Base-by-base conservation (phyloP, 192 early-diverging fungal genomes). In the Paraglomus occultum region DNA sequence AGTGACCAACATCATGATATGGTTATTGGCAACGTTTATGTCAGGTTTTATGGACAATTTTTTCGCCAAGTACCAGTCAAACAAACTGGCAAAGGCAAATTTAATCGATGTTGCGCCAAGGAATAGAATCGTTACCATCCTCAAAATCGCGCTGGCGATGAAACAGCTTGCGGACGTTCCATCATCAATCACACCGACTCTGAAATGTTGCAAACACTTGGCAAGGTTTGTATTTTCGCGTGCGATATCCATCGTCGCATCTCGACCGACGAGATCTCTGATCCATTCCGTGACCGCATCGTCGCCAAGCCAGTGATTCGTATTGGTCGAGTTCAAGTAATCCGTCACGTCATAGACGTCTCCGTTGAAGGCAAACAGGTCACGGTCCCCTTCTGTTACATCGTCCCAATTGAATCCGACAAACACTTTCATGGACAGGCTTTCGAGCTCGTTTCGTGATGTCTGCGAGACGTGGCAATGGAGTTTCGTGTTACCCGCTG, bases 1-100 rank as follows among this genome's bases (percentile, higher is more conserved):
- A 10, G 91, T 89, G 1, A 92, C 87, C 14, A 91, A 75, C 79
- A 92, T 83, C 51, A 92, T 80, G 4, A 53, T n/a, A 53, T 67
- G 8, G 11, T 67, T 67, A 15, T 45, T 22, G 40, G 10, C 40
- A 40, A 39, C 55, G 40, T 40, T 38, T 39, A 5, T 40, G 40
- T 55, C 31, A 55, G 14, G 20, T 5, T 14, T 51, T 40, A 6
- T 52, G 8, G 8, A 4, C 4, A 53, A 7, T 51, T 18, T 42
- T 44, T 39, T 53, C 22, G 51, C 11, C 40, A 67, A 2, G 20
- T 38, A 9, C 7, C 14, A 11, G 51, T 65, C 48, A 20, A 22
- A 67, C 5, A 52, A 8, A 11, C 23, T 0, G 15, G 51, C 12
- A 10, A 51, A 67, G 39, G 43, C 6, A 42, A 67, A 53, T 53